phyloP scores from a whole-genome alignment of 192 early-diverging fungal genomes.

The Geosiphon pyriformis region DNA sequence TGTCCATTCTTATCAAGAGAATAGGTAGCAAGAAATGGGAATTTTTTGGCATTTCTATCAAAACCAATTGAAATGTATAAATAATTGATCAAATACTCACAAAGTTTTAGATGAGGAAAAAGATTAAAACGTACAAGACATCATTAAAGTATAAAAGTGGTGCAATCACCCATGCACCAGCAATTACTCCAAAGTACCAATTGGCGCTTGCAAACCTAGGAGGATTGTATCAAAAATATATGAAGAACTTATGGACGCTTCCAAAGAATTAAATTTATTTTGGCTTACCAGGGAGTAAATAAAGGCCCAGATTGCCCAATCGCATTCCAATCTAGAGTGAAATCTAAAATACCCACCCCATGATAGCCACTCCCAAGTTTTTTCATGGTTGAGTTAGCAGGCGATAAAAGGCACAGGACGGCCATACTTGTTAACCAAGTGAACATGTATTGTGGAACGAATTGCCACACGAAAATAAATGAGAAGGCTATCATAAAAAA shows the following conservation, averaged over 20 bases:
- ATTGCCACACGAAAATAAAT: conserved; percentile 46
- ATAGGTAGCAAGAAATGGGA: conserved; percentile 18
- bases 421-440: conserved; percentile 33
- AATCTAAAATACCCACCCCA: conserved; percentile 65
- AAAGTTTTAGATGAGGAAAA: neutral
- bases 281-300: conserved; percentile 64
- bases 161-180: conserved; percentile 63
- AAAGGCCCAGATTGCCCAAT: conserved; percentile 49
- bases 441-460: conserved; percentile 36
- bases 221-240: neutral
- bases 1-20: conserved; percentile 6
- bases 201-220: conserved; percentile 56
- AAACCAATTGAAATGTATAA: too few species aligned
- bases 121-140: conserved; percentile 42
- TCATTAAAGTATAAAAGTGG: conserved; percentile 63
- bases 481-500: conserved; percentile 43
- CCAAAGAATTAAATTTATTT: conserved; percentile 40
- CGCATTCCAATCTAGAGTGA: conserved; percentile 72
- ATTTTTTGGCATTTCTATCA: conserved; percentile 9
- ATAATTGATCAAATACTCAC: neutral
- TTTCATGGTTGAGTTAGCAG: conserved; percentile 25
- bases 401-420: conserved; percentile 32
- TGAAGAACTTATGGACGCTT: neutral
- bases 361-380: conserved; percentile 45
- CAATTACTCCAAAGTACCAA: conserved; percentile 55